Percentiles rank a stretch among this genome's conserved stretches.
Conservation (phyloP, 306 rosid genomes). For the Vigna radiata region DNA sequence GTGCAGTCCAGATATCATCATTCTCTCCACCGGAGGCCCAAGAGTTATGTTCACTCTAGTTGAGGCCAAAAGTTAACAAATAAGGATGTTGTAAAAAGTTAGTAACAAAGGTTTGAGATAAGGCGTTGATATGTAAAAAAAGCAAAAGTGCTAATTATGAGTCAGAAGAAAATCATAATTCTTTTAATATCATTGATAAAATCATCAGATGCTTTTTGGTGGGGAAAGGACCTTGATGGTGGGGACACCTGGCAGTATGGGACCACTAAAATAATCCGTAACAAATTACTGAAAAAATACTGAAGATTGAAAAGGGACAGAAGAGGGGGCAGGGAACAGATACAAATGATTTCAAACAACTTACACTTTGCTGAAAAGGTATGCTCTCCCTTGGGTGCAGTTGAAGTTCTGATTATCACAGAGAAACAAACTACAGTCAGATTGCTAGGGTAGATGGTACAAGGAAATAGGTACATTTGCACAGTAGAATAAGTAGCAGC, state of each 20-base stretch:
- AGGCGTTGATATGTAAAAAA: slow-evolving; percentile 7
- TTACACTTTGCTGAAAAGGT: slow-evolving; percentile 86
- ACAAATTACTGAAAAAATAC: slow-evolving; percentile 20
- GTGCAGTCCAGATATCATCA: slow-evolving; percentile 84
- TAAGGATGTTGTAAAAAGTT: slow-evolving; percentile 16
- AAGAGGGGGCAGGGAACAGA: not conserved
- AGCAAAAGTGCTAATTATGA: not conserved
- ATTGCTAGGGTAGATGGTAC: slow-evolving; percentile 11
- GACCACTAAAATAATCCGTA: slow-evolving; percentile 6
- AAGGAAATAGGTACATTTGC: slow-evolving; percentile 11
- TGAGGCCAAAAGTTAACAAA: slow-evolving; percentile 42
- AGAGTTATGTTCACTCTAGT: slow-evolving; percentile 73
- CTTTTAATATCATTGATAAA: slow-evolving; percentile 6
- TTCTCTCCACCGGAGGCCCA: slow-evolving; percentile 73
- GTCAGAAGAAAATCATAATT: slow-evolving; percentile 21
- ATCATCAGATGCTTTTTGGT: slow-evolving; percentile 1
- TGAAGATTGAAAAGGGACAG: not conserved
- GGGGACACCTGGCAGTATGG: not conserved
- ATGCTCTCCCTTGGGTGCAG: slow-evolving; percentile 83
- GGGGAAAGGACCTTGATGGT: not conserved
- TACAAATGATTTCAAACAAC: slow-evolving; percentile 44
- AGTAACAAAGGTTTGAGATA: slow-evolving; percentile 13
- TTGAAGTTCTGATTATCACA: slow-evolving; percentile 69
- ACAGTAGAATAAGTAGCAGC: slow-evolving; percentile 1
- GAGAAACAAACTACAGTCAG: slow-evolving; percentile 50